These are phyloP conservation scores for Globisporangium okanoganense DNA, from an alignment of 352 stramenopile species.

Conservation along the genomic window DNA sequence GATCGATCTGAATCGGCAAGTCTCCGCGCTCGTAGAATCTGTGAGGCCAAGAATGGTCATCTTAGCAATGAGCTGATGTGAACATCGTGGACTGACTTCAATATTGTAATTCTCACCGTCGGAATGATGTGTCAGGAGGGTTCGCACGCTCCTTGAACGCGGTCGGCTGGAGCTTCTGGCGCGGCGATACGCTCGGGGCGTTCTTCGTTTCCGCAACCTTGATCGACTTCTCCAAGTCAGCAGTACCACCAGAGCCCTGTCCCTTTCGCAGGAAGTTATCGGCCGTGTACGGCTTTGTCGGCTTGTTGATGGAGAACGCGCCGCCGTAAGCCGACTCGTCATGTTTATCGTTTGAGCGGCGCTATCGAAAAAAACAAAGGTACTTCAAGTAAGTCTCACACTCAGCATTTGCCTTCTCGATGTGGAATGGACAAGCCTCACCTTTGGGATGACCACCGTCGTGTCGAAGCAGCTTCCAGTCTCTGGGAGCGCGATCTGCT, in stretches of 20 bases:
- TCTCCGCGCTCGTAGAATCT: constrained; percentile 94
- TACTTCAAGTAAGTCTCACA: too few relatives aligned
- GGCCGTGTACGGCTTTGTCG: constrained; percentile 76
- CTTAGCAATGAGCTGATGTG: not conserved
- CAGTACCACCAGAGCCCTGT: constrained; percentile 84
- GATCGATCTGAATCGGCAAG: constrained; percentile 96
- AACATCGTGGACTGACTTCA: not conserved
- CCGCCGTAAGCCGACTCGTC: constrained; percentile 56
- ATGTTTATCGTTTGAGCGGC: constrained; percentile 73
- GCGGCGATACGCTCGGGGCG: constrained; percentile 32
- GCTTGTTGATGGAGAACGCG: constrained; percentile 92
- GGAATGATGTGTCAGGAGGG: constrained; percentile 88
- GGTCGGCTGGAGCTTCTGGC: constrained; percentile 45
- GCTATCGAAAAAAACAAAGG: constrained; percentile 22
- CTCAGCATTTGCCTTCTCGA: too few relatives aligned
- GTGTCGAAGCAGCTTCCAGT: constrained; percentile 95
- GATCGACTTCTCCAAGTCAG: constrained; percentile 51
- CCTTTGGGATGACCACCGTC: constrained; percentile 63
- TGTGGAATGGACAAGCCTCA: constrained; percentile 5
- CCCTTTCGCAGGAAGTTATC: constrained; percentile 91
- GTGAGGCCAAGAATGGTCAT: not conserved
- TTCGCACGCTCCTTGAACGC: constrained; percentile 93
- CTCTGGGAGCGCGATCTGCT: constrained; percentile 73
- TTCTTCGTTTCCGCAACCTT: constrained; percentile 41
- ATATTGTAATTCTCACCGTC: constrained; percentile 26